These are phyloP conservation scores for Globisporangium takayamanum DNA, from an alignment of 352 stramenopile species.

Conservation along the genomic window DNA sequence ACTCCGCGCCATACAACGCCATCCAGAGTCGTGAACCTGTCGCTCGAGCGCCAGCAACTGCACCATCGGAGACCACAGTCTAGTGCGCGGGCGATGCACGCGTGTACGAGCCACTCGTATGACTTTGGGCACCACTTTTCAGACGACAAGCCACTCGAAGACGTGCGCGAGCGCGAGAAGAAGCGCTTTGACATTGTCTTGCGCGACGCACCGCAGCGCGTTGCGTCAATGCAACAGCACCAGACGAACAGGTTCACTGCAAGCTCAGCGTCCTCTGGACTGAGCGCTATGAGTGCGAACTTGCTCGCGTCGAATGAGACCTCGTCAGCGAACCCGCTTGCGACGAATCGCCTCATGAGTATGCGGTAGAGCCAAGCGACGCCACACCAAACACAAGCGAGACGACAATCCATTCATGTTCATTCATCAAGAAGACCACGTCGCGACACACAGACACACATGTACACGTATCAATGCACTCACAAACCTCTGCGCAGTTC, in stretches of 20 bases:
- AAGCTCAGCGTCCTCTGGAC: constrained; percentile 9
- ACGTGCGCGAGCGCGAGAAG: constrained; percentile 5
- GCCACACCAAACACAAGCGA: too few relatives aligned
- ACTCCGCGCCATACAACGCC: neutral
- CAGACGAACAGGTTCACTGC: neutral
- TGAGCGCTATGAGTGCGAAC: constrained; percentile 13
- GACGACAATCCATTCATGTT: too few relatives aligned
- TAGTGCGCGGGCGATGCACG: neutral
- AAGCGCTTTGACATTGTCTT: constrained; percentile 19
- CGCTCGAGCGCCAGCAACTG: neutral
- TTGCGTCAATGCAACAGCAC: constrained; percentile 1
- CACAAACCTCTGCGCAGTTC: too few relatives aligned
- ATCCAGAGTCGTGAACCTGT: neutral
- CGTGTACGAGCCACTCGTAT: constrained; percentile 6
- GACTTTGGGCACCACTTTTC: constrained; percentile 1
- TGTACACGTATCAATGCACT: too few relatives aligned
- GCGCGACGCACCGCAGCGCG: constrained; percentile 3
- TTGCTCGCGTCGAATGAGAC: constrained; percentile 40
- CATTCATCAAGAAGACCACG: too few relatives aligned
- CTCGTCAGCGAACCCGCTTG: constrained; percentile 45
- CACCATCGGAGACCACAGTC: neutral
- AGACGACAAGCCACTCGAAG: neutral
- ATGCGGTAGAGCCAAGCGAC: neutral
- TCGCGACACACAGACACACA: too few relatives aligned
- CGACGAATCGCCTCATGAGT: constrained; percentile 40